Conservation (phyloP, 441 rosid species). For the Oxalis stricta region DNA sequence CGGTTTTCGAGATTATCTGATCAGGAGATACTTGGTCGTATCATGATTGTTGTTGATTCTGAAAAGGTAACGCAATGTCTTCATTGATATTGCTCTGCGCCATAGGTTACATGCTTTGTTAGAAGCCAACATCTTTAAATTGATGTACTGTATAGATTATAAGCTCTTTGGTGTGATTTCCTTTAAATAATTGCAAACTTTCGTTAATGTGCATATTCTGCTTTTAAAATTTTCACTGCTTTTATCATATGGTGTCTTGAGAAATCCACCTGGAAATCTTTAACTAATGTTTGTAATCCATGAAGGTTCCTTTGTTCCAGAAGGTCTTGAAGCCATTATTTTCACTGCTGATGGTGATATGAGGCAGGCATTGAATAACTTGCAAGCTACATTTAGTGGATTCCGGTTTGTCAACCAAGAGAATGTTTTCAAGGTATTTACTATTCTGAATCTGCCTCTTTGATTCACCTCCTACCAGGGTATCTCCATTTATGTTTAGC, state of each 20-base stretch:
- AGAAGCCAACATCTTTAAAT: too few species aligned
- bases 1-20: conserved; percentile 89
- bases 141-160: too few species aligned
- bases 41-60: conserved; percentile 70
- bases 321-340: conserved; percentile 94
- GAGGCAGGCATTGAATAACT: conserved; percentile 95
- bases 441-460: conserved; percentile 1
- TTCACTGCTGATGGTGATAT: conserved; percentile 99
- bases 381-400: conserved; percentile 91
- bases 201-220: too few species aligned
- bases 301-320: conserved; percentile 88
- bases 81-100: background rate
- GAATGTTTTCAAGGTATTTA: conserved; percentile 81
- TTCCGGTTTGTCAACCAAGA: conserved; percentile 87
- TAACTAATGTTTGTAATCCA: conserved; percentile 17
- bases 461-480: background rate
- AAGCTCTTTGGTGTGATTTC: background rate
- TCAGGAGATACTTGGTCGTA: conserved; percentile 81
- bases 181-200: too few species aligned
- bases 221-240: too few species aligned
- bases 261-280: background rate
- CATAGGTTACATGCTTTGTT: too few species aligned
- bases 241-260: too few species aligned
- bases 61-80: conserved; percentile 45
- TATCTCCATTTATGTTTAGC: conserved; percentile 6